These are phyloP conservation scores for Histomonas meleagridis DNA, from an alignment of 208 protist species.

Conservation along the genomic window DNA sequence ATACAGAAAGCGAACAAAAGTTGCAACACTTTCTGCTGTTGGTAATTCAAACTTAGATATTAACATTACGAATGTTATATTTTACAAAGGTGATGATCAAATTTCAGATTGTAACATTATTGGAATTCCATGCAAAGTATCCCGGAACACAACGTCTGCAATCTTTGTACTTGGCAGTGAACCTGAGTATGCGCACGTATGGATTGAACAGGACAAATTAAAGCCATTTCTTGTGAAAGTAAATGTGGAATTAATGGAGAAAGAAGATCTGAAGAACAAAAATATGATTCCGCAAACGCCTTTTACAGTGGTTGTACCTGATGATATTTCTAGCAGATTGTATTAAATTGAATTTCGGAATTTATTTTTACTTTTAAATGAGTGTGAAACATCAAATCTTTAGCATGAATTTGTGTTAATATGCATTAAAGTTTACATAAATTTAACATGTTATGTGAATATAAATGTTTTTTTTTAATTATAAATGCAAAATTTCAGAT, in stretches of 20 bases:
- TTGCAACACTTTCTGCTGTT: background rate
- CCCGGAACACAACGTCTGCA: background rate
- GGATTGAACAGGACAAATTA: background rate
- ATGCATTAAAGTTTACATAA: too few relatives aligned
- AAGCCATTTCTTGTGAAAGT: background rate
- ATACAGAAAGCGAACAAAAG: background rate
- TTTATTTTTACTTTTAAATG: too few relatives aligned
- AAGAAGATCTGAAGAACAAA: background rate
- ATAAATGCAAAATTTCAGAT: too few relatives aligned
- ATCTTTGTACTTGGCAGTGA: background rate
- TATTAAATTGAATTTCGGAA: too few relatives aligned
- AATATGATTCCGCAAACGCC: background rate
- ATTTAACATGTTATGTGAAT: too few relatives aligned
- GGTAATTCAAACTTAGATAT: background rate
- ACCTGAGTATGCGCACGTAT: background rate
- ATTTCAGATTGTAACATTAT: background rate
- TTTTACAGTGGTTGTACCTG: background rate
- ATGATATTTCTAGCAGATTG: too few relatives aligned
- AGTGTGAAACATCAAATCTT: too few relatives aligned
- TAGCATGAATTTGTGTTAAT: too few relatives aligned
- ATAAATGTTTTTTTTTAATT: too few relatives aligned
- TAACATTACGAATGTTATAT: background rate
- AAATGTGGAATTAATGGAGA: background rate
- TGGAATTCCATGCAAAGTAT: background rate
- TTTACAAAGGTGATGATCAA: background rate